Conservation (phyloP, 306 rosid genomes). For the Pyrus bretschneideri region DNA sequence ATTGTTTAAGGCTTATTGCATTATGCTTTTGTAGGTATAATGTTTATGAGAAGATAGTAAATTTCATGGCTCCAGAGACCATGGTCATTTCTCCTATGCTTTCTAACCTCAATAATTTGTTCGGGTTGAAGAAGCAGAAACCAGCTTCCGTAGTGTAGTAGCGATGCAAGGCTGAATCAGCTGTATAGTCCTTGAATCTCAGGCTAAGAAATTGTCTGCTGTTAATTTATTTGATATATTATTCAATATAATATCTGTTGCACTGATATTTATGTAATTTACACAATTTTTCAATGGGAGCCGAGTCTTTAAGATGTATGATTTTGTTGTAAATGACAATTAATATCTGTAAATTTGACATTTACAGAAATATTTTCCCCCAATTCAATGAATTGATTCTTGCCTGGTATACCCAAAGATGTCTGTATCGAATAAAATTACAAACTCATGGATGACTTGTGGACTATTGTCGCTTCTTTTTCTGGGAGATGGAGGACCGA, state of each 20-base stretch:
- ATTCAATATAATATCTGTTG: neutral
- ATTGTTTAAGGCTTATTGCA: slow-evolving; percentile 12
- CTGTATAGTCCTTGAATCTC: no score
- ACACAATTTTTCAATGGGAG: neutral
- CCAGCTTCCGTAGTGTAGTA: no score
- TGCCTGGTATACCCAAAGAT: no score
- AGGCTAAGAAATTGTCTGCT: no score
- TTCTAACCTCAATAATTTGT: slow-evolving; percentile 37
- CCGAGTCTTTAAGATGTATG: neutral
- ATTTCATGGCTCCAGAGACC: slow-evolving; percentile 70
- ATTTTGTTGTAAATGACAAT: neutral
- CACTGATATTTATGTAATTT: neutral
- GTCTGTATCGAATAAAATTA: neutral
- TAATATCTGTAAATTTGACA: neutral
- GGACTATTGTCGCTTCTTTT: neutral
- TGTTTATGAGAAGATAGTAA: slow-evolving; percentile 83
- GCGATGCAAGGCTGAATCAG: no score
- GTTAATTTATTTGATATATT: no score
- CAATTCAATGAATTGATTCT: no score
- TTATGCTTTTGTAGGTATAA: slow-evolving; percentile 31
- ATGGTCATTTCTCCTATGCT: slow-evolving; percentile 49
- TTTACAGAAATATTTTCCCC: no score
- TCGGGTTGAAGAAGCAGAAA: no score
- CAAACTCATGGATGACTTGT: neutral
- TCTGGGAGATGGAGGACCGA: neutral